Conservation (phyloP, 192 early-diverging fungal genomes). For the Coemansia sp. region DNA sequence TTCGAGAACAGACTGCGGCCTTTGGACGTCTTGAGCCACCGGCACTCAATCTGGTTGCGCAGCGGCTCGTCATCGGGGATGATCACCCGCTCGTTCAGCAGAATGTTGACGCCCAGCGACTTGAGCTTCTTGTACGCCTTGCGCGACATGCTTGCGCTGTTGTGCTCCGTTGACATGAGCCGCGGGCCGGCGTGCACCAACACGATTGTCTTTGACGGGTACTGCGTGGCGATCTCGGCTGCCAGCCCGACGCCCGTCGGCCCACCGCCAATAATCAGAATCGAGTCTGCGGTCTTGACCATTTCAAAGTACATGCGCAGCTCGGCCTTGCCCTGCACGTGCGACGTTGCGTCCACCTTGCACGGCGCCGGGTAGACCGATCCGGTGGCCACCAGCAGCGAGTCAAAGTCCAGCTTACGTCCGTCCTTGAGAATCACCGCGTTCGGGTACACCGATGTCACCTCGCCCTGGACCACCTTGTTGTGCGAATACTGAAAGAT, state of each 20-base stretch:
- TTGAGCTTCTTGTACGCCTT: slow-evolving; percentile 54
- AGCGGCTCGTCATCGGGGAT: slow-evolving; percentile 61
- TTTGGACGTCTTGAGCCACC: slow-evolving; percentile 50
- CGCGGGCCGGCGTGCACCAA: slow-evolving; percentile 37
- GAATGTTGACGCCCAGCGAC: slow-evolving; percentile 50
- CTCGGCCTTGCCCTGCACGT: slow-evolving; percentile 38
- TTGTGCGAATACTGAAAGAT: slow-evolving; percentile 43
- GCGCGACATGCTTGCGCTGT: slow-evolving; percentile 48
- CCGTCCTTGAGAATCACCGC: slow-evolving; percentile 46
- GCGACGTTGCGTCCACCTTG: slow-evolving; percentile 41
- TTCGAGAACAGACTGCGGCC: slow-evolving; percentile 43
- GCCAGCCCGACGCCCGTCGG: slow-evolving; percentile 76
- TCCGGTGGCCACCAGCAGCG: slow-evolving; percentile 46
- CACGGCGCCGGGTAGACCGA: slow-evolving; percentile 49
- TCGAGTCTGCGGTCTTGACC: slow-evolving; percentile 55
- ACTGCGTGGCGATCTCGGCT: slow-evolving; percentile 58
- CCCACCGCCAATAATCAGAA: slow-evolving; percentile 71
- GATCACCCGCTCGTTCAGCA: slow-evolving; percentile 57
- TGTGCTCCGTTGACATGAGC: slow-evolving; percentile 37
- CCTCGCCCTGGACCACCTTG: slow-evolving; percentile 46
- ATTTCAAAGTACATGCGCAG: slow-evolving; percentile 39
- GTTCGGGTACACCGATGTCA: slow-evolving; percentile 41
- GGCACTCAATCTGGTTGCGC: slow-evolving; percentile 20
- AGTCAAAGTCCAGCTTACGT: slow-evolving; percentile 47
- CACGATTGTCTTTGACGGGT: slow-evolving; percentile 32